Evolutionary conservation across 2,329 filamentous ascomycete species (phyloP).

Genomic region (Claviceps africana): DNA sequence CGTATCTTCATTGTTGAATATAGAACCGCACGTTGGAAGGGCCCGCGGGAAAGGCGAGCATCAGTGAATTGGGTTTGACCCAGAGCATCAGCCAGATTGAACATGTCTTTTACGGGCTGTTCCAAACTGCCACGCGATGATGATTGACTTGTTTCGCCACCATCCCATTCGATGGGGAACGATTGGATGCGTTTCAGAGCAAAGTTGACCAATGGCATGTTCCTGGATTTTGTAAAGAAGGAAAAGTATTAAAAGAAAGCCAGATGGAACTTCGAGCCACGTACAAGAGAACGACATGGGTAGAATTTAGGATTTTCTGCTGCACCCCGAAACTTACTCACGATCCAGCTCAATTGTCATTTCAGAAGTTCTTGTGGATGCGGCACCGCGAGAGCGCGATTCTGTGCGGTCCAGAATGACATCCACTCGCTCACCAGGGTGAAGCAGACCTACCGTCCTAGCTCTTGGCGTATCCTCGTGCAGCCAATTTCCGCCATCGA

Average conservation of each 20-base stretch:
- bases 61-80: not conserved
- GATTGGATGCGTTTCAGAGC: conserved; percentile 9
- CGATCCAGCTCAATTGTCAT: conserved; percentile 7
- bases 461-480: conserved; percentile 6
- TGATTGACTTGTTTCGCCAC: not conserved
- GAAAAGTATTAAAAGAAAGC: not conserved
- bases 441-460: conserved; percentile 9
- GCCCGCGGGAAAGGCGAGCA: not conserved
- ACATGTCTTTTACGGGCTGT: not conserved
- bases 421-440: conserved; percentile 12
- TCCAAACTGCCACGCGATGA: not conserved
- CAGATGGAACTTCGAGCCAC: not conserved
- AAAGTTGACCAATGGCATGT: conserved; percentile 11
- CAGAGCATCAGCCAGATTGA: conserved; percentile 2
- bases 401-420: conserved; percentile 3
- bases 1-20: conserved; percentile 11
- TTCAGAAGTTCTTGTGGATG: not conserved
- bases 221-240: conserved; percentile 3
- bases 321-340: conserved; percentile 5
- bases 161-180: conserved; percentile 6
- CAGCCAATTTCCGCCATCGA: conserved; percentile 9
- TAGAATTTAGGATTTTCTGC: not conserved
- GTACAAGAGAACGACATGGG: not conserved
- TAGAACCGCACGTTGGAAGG: conserved; percentile 8
- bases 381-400: too few relatives aligned